Base-by-base conservation (phyloP, 495 filamentous ascomycete species). In the Arthonia radiata region DNA sequence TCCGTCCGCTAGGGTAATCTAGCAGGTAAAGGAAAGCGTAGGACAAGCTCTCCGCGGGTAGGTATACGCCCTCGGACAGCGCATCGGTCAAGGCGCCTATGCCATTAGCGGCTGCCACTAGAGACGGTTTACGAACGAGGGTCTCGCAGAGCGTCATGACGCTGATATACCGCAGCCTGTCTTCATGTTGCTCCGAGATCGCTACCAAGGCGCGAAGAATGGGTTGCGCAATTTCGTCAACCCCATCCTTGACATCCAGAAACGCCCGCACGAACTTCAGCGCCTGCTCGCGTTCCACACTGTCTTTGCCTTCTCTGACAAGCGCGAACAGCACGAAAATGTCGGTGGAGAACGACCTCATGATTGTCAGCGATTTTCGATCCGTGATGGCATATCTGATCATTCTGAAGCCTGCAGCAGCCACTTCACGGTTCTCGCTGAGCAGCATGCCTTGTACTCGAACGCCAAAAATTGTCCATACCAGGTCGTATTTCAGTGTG, bases 191-290 rank as follows among this genome's bases (percentile, higher is more conserved):
- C 39, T 94, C 83, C 9, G 86, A 86, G 14, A 92, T 64, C 5
- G 86, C 67, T 17, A 82, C 77, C 31, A 97, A 73, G 12, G 81
- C 77, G 23, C 86, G 61, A 9, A 90, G 66, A 15, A 97, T 65
- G 2, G 73, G 69, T 35, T 71, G 67, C 2, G 83, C 90, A 27
- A 97, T 66, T 43, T 97, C 86, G 24, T 58, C 58, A 4, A 89
- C 72, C 9, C 86, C 86, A 35, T 78, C 79, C 41, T 93, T 91
- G 37, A 97, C 78, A 36, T 94, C 89, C 14, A 97, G 54, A 44
- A 97, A 97, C 4, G 81, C 78, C 31, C 86, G 64, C 14, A 93
- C 76, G 48, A 97, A 93, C 43, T 97, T 97, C 35, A 97, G 47
- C 1, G 86, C 86, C 48, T 97, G 86, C 44, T 97, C 86, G 25